Evolutionary conservation across 2,329 filamentous ascomycete species (phyloP).

Genomic region (Fusarium brachygibbosum): DNA sequence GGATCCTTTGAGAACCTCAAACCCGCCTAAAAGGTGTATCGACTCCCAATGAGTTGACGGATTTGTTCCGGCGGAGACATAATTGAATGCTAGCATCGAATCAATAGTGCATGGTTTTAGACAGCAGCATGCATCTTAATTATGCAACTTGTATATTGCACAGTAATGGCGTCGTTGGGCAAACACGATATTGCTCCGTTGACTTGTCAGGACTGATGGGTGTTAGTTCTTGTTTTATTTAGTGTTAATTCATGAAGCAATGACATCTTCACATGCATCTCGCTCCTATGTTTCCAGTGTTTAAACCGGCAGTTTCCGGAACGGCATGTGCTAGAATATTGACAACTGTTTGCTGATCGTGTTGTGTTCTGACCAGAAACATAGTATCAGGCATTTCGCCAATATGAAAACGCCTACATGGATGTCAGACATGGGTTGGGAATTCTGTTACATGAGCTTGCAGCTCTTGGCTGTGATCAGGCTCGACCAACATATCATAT

Average conservation of each 20-base stretch:
- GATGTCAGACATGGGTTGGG: constrained; percentile 37
- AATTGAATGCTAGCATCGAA: background rate
- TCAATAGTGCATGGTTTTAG: constrained; percentile 16
- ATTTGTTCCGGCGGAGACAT: background rate
- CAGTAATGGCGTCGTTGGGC: constrained; percentile 54
- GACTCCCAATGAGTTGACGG: background rate
- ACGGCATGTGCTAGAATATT: constrained; percentile 1
- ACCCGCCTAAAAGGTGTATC: background rate
- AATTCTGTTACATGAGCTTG: constrained; percentile 47
- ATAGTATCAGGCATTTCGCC: constrained; percentile 27
- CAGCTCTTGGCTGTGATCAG: constrained; percentile 42
- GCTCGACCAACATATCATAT: constrained; percentile 30
- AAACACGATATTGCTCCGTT: constrained; percentile 23
- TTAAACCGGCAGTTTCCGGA: constrained; percentile 3
- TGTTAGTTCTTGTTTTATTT: constrained; percentile 16
- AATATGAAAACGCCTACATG: constrained; percentile 17
- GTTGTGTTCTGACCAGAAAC: background rate
- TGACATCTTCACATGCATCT: constrained; percentile 16
- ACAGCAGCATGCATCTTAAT: constrained; percentile 26
- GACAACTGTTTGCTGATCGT: background rate
- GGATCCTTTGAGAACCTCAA: constrained; percentile 53
- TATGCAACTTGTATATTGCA: constrained; percentile 45
- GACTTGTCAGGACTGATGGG: constrained; percentile 7
- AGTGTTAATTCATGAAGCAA: constrained; percentile 38
- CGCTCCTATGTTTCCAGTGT: background rate